A percentile compares a stretch with the other conserved stretches of the same genome.
Evolutionary conservation across 306 rosid genomes (phyloP).

Genomic region (Vicia faba): DNA sequence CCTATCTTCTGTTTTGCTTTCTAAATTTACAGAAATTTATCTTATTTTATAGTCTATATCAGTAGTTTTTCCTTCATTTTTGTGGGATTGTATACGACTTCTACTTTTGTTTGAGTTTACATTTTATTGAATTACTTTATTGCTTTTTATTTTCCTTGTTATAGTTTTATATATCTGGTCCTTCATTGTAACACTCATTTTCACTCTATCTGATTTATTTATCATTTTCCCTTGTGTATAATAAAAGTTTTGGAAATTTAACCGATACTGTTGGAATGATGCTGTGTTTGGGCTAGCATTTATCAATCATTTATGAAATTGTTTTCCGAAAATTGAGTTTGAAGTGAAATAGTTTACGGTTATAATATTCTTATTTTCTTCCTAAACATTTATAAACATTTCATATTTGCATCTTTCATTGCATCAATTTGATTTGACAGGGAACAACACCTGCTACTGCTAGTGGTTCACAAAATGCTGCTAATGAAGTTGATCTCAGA

Average conservation of each 20-base stretch:
- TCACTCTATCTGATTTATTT: background rate
- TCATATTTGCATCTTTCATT: constrained; percentile 19
- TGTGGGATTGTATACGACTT: background rate
- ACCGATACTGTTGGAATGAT: constrained; percentile 3
- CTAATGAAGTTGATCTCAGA: constrained; percentile 55
- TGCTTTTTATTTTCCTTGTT: background rate
- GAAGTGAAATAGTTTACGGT: background rate
- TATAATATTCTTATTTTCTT: background rate
- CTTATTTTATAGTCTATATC: background rate
- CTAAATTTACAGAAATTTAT: too few species aligned
- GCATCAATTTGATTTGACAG: constrained; percentile 23
- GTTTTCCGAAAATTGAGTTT: background rate
- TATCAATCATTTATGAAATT: background rate
- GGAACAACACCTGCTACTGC: constrained; percentile 36
- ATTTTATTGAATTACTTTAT: background rate
- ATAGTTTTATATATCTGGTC: background rate
- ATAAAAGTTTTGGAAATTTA: background rate
- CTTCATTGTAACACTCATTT: background rate
- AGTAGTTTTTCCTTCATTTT: background rate
- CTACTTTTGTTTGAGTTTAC: background rate
- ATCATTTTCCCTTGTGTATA: background rate
- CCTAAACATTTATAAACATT: background rate
- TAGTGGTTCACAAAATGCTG: constrained; percentile 31
- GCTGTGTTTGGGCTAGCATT: background rate
- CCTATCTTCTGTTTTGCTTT: background rate